Conservation (phyloP, 495 filamentous ascomycete genomes). For the Penicillium paradoxum region DNA sequence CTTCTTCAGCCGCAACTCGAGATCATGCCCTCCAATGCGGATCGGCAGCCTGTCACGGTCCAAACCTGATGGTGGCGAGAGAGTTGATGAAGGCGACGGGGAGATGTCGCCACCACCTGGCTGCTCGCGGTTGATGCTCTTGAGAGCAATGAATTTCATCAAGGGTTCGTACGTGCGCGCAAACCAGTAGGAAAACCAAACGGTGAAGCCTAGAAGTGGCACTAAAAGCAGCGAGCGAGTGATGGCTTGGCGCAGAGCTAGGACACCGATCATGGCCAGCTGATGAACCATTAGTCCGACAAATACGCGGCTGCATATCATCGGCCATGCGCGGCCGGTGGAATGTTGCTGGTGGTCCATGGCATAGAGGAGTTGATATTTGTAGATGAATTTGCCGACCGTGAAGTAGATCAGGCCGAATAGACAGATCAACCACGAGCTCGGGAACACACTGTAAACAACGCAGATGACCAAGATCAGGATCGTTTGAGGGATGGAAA, state of each 20-base stretch:
- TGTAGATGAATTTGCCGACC: slow-evolving; percentile 90
- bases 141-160: slow-evolving; percentile 85
- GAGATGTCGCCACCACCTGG: slow-evolving; percentile 33
- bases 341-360: slow-evolving; percentile 98
- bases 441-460: slow-evolving; percentile 85
- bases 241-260: slow-evolving; percentile 70
- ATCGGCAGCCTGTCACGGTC: slow-evolving; percentile 44
- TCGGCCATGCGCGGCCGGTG: slow-evolving; percentile 88
- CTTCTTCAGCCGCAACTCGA: slow-evolving; percentile 40
- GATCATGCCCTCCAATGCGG: slow-evolving; percentile 36
- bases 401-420: slow-evolving; percentile 85
- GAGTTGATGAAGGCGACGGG: slow-evolving; percentile 31
- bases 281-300: slow-evolving; percentile 85
- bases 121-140: slow-evolving; percentile 66
- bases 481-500: slow-evolving; percentile 87
- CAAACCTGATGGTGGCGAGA: slow-evolving; percentile 40
- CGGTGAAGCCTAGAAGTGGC: slow-evolving; percentile 68
- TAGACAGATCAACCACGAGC: slow-evolving; percentile 74
- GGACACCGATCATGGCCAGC: slow-evolving; percentile 79
- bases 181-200: slow-evolving; percentile 83
- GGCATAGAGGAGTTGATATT: slow-evolving; percentile 95
- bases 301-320: slow-evolving; percentile 87
- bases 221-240: slow-evolving; percentile 64
- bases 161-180: slow-evolving; percentile 71
- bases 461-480: slow-evolving; percentile 90